Evolutionary conservation across 768 basidiomycete genomes (phyloP).

Genomic region (Panus rudis): DNA sequence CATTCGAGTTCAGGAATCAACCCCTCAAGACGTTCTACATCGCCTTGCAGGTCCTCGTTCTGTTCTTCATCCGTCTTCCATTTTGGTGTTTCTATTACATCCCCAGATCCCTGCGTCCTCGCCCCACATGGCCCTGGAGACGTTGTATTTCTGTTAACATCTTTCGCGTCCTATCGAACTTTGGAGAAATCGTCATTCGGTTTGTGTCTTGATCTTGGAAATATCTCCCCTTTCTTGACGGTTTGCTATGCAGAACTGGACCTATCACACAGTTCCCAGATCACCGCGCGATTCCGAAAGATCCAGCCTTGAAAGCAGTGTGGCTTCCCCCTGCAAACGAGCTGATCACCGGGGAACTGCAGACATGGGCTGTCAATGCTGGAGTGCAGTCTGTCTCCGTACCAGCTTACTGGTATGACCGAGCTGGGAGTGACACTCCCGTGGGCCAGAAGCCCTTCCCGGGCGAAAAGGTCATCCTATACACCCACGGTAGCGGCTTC

Average conservation of each 20-base stretch:
- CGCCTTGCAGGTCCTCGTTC: too few relatives aligned
- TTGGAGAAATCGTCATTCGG: too few relatives aligned
- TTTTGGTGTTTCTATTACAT: conserved; percentile 4
- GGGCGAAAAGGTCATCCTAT: conserved; percentile 28
- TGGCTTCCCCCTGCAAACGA: conserved; percentile 7
- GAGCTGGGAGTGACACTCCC: conserved; percentile 7
- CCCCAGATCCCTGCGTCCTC: neutral
- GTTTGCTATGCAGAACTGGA: neutral
- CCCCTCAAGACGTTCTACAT: too few relatives aligned
- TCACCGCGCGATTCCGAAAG: conserved; percentile 6
- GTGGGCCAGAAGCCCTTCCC: conserved; percentile 17
- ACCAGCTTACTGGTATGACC: conserved; percentile 16
- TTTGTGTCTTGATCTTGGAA: too few relatives aligned
- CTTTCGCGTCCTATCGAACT: too few relatives aligned
- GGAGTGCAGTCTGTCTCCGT: conserved; percentile 2
- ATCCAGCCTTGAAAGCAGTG: neutral
- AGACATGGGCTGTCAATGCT: neutral
- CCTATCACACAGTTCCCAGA: neutral
- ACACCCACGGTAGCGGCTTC: conserved; percentile 27
- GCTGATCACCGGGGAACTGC: conserved; percentile 5
- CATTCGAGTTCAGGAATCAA: too few relatives aligned
- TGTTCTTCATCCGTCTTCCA: conserved; percentile 8
- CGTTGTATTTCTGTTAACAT: too few relatives aligned
- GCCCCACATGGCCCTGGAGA: neutral
- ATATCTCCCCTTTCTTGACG: too few relatives aligned